phyloP scores from a whole-genome alignment of 768 basidiomycete species.

The Rhodosporidiobolus sp. region DNA sequence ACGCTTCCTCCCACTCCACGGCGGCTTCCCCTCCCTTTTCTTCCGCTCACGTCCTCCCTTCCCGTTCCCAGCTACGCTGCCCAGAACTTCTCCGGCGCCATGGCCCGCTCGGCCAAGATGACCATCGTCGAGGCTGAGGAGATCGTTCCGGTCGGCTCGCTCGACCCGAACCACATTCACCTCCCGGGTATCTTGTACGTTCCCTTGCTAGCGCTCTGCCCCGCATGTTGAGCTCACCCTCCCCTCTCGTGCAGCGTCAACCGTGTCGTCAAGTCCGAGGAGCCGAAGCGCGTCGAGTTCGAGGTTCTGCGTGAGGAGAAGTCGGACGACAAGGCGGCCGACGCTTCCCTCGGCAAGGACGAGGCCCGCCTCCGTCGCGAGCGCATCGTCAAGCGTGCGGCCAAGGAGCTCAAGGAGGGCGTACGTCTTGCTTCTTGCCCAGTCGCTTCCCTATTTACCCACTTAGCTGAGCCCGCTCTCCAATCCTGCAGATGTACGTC shows the following conservation, averaged over 20 bases:
- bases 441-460: no score
- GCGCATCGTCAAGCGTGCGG: slow-evolving; percentile 78
- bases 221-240: neutral
- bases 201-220: neutral
- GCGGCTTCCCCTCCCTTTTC: neutral
- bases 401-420: slow-evolving; percentile 78
- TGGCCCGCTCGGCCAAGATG: slow-evolving; percentile 83
- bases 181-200: slow-evolving; percentile 44
- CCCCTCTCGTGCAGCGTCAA: slow-evolving; percentile 65
- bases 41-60: neutral
- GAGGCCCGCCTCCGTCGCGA: slow-evolving; percentile 51
- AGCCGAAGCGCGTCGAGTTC: slow-evolving; percentile 74
- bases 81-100: slow-evolving; percentile 79
- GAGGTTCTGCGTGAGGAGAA: slow-evolving; percentile 52
- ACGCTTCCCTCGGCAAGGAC: slow-evolving; percentile 39
- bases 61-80: slow-evolving; percentile 63
- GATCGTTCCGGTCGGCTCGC: slow-evolving; percentile 75
- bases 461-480: no score
- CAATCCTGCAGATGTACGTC: slow-evolving; percentile 47
- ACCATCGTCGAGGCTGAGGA: slow-evolving; percentile 92
- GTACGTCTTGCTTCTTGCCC: no score
- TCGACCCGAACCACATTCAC: slow-evolving; percentile 75
- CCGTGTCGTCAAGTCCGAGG: slow-evolving; percentile 74
- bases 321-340: slow-evolving; percentile 26
- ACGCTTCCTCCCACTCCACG: slow-evolving; percentile 43